Conservation (phyloP, 176 grass and related monocot genomes). For the Typha latifolia region DNA sequence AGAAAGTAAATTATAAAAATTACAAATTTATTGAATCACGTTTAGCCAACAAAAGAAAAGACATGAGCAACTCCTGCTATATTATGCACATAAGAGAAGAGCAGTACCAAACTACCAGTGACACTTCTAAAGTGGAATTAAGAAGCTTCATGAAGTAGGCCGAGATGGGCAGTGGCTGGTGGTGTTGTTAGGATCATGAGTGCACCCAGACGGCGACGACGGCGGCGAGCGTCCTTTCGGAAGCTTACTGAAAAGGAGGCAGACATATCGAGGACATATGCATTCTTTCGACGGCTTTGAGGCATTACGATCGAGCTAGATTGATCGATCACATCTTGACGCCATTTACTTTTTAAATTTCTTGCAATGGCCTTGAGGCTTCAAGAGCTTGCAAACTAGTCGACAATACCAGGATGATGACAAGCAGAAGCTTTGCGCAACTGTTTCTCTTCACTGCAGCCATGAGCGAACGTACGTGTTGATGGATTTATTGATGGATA, state of each 20-base stretch:
- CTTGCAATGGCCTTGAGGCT: too few species aligned
- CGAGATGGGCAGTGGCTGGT: neutral
- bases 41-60: too few species aligned
- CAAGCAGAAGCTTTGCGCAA: neutral
- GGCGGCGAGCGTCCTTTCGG: neutral
- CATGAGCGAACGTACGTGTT: neutral
- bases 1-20: too few species aligned
- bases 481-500: neutral
- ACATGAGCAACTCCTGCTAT: too few species aligned
- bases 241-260: neutral
- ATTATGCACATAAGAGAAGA: too few species aligned
- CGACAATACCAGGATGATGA: neutral
- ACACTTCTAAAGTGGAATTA: too few species aligned
- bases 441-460: neutral
- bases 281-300: neutral
- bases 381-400: too few species aligned
- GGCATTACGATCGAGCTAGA: neutral
- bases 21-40: too few species aligned
- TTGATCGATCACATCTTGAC: too few species aligned
- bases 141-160: too few species aligned
- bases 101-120: too few species aligned
- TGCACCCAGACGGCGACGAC: slow-evolving; percentile 4
- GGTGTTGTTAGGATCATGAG: slow-evolving; percentile 1
- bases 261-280: neutral
- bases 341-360: too few species aligned